A percentile compares a stretch with the other conserved stretches of the same genome.
phyloP scores from a whole-genome alignment of 202 grass and related monocot genomes.

The Elaeis oleifera region DNA sequence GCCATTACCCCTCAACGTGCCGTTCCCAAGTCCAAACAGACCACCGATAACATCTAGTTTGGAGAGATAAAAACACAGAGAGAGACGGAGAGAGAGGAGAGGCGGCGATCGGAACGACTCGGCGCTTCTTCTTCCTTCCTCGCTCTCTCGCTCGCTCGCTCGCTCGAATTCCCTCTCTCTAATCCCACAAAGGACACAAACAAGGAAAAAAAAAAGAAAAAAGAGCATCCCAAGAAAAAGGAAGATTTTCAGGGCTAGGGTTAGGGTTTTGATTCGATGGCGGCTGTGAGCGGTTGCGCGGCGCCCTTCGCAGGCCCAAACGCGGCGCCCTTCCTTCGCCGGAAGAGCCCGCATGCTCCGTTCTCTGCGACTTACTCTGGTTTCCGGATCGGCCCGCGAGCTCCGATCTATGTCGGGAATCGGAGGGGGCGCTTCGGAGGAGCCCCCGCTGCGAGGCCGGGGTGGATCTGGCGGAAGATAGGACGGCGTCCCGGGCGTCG shows the following conservation, averaged over 20 bases:
- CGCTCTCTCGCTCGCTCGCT: slow-evolving; percentile 4
- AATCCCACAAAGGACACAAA: no score
- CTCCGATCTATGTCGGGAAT: not conserved
- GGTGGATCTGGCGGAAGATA: slow-evolving; percentile 5
- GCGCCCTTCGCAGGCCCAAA: slow-evolving; percentile 26
- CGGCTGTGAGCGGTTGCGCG: slow-evolving; percentile 36
- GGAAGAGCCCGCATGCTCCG: not conserved
- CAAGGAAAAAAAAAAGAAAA: no score
- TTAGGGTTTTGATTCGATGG: slow-evolving; percentile 32
- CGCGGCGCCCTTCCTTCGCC: slow-evolving; percentile 5
- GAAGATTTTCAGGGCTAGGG: no score
- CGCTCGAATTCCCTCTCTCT: no score
- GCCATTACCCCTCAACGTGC: not conserved
- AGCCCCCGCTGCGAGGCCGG: slow-evolving; percentile 5
- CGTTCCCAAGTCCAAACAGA: not conserved
- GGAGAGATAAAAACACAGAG: not conserved
- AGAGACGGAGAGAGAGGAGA: not conserved
- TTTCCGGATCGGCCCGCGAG: slow-evolving; percentile 15
- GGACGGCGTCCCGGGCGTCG: not conserved
- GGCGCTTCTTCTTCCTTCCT: slow-evolving; percentile 10
- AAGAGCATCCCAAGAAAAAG: no score
- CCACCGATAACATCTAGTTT: not conserved
- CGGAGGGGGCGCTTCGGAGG: not conserved
- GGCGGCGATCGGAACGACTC: not conserved
- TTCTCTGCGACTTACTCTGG: not conserved